These are phyloP conservation scores for Aspergillus oerlinghausenensis DNA, from an alignment of 2,329 filamentous ascomycete genomes.

Conservation along the genomic window DNA sequence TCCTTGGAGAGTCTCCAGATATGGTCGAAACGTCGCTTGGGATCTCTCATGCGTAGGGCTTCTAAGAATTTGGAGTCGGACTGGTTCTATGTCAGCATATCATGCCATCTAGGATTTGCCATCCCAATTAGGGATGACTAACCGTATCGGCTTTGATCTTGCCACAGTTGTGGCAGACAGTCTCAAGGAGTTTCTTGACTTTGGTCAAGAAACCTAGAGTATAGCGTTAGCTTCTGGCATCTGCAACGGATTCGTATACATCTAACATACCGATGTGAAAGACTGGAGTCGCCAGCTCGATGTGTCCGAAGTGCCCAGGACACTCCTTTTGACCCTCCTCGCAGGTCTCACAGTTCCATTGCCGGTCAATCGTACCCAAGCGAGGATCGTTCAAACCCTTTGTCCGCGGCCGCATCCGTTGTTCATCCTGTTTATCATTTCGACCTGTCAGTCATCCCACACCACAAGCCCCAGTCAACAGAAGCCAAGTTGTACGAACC, in stretches of 20 bases:
- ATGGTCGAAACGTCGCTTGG: constrained; percentile 87
- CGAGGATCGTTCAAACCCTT: constrained; percentile 92
- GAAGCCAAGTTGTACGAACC: constrained; percentile 43
- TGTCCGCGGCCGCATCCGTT: constrained; percentile 81
- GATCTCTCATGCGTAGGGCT: constrained; percentile 80
- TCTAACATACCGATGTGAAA: constrained; percentile 66
- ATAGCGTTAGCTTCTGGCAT: constrained; percentile 22
- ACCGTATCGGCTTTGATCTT: constrained; percentile 97
- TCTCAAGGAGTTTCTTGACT: constrained; percentile 98
- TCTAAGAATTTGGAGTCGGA: constrained; percentile 77
- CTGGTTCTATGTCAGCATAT: constrained; percentile 55
- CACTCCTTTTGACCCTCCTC: constrained; percentile 94
- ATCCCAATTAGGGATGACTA: constrained; percentile 65
- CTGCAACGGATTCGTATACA: background rate
- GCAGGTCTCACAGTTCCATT: constrained; percentile 94
- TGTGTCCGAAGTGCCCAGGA: constrained; percentile 97
- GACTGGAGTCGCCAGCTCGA: constrained; percentile 93
- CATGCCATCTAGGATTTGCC: constrained; percentile 50
- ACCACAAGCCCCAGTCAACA: constrained; percentile 1
- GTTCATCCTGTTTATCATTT: constrained; percentile 62
- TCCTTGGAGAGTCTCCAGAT: constrained; percentile 92
- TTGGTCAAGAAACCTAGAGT: constrained; percentile 87
- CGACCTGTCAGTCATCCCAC: constrained; percentile 16
- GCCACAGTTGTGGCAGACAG: constrained; percentile 98
- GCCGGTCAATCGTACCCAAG: constrained; percentile 91